A percentile compares a stretch with the other conserved stretches of the same genome.
phyloP scores from a whole-genome alignment of 228 moss, liverwort and hornwort genomes.

The Sphagnum magellanicum region DNA sequence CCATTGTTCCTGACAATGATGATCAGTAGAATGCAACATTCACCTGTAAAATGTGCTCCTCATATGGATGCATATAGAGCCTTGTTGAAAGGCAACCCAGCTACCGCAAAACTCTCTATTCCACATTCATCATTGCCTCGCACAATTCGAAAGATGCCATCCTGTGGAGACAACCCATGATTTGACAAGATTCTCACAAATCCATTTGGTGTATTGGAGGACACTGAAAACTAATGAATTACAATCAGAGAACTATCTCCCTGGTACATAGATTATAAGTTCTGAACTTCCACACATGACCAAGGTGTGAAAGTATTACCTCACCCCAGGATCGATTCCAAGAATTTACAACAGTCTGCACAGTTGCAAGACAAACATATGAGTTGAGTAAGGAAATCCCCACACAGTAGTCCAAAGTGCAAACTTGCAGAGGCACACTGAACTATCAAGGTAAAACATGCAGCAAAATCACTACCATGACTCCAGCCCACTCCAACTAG shows the following conservation, averaged over 20 bases:
- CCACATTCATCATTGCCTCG: constrained; percentile 88
- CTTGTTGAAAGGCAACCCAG: constrained; percentile 70
- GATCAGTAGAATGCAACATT: not conserved
- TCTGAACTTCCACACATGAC: not conserved
- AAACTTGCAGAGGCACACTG: too few relatives aligned
- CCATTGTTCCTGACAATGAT: too few relatives aligned
- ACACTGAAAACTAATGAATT: not conserved
- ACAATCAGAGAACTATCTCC: not conserved
- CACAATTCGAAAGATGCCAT: constrained; percentile 65
- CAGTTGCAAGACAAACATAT: not conserved
- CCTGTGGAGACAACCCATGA: constrained; percentile 5
- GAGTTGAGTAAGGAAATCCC: not conserved
- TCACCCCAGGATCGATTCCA: constrained; percentile 85
- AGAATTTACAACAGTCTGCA: constrained; percentile 71
- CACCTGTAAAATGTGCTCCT: not conserved
- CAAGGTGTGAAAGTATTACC: constrained; percentile 5
- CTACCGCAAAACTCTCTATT: constrained; percentile 76
- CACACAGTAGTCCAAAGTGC: not conserved
- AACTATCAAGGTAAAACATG: too few relatives aligned
- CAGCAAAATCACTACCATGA: too few relatives aligned
- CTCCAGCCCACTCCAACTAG: too few relatives aligned
- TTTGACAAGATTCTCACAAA: too few relatives aligned
- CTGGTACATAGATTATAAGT: not conserved
- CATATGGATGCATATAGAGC: constrained; percentile 35
- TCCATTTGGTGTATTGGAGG: too few relatives aligned